phyloP scores from a whole-genome alignment of 2,329 filamentous ascomycete species.

The Chrysoporthe deuterocubensis region DNA sequence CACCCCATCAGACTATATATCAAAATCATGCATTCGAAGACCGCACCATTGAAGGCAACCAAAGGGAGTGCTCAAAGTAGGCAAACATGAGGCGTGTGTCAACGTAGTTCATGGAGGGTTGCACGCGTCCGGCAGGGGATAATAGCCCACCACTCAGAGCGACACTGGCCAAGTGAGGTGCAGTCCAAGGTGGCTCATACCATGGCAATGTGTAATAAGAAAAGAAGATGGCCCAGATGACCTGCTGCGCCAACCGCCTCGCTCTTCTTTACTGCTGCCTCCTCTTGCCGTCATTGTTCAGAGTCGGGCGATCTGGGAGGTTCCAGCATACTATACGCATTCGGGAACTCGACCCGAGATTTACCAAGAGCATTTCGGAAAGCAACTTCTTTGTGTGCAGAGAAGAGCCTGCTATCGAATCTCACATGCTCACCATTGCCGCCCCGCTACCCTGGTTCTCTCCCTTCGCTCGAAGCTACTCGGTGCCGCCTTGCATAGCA shows the following conservation, averaged over 20 bases:
- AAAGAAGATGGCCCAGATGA: neutral
- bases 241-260: neutral
- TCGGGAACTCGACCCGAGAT: neutral
- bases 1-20: neutral
- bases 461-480: neutral
- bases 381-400: too few relatives aligned
- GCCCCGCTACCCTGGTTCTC: neutral
- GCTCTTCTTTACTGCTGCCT: neutral
- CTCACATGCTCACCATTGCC: neutral
- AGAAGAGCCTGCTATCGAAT: neutral
- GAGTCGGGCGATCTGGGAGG: neutral
- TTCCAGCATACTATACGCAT: neutral
- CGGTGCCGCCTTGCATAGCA: neutral
- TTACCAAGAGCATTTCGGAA: neutral
- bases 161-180: neutral
- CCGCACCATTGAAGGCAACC: neutral
- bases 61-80: neutral
- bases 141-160: neutral
- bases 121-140: neutral
- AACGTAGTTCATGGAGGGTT: neutral
- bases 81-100: neutral
- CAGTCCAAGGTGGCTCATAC: neutral
- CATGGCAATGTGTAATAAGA: neutral
- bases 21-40: neutral
- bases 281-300: too few relatives aligned